phyloP scores from a whole-genome alignment of 306 rosid species.

The Begonia masoniana region DNA sequence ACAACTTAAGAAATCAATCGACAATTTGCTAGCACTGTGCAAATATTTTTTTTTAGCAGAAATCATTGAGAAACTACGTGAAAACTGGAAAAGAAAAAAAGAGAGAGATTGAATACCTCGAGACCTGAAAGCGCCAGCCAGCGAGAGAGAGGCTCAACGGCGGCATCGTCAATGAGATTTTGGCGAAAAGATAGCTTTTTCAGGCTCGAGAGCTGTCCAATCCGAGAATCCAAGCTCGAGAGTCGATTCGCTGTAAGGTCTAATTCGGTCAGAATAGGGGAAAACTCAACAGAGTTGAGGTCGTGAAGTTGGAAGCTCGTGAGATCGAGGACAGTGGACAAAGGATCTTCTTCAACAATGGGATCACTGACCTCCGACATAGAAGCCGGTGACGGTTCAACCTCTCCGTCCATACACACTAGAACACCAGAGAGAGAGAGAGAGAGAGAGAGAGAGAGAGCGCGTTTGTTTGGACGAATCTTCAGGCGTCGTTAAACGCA shows the following conservation, averaged over 20 bases:
- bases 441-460: no score
- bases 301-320: constrained; percentile 84
- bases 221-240: constrained; percentile 66
- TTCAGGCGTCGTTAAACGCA: no score
- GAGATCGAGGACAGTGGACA: constrained; percentile 62
- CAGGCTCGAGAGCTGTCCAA: constrained; percentile 51
- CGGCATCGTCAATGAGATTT: constrained; percentile 59
- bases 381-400: no score
- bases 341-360: constrained; percentile 14
- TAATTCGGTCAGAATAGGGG: constrained; percentile 54
- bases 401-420: no score
- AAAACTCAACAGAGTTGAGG: constrained; percentile 63
- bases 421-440: no score
- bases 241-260: constrained; percentile 87
- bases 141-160: constrained; percentile 49
- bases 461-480: no score
- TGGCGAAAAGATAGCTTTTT: constrained; percentile 82
- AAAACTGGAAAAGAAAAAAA: no score
- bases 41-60: no score
- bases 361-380: constrained; percentile 11
- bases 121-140: constrained; percentile 53
- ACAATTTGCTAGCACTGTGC: no score
- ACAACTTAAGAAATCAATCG: no score
- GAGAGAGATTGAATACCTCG: constrained; percentile 27
- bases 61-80: no score